A percentile compares a stretch with the other conserved stretches of the same genome.
These are phyloP conservation scores for Neostapfia colusana DNA, from an alignment of 176 grass and related monocot genomes.

Conservation along the genomic window DNA sequence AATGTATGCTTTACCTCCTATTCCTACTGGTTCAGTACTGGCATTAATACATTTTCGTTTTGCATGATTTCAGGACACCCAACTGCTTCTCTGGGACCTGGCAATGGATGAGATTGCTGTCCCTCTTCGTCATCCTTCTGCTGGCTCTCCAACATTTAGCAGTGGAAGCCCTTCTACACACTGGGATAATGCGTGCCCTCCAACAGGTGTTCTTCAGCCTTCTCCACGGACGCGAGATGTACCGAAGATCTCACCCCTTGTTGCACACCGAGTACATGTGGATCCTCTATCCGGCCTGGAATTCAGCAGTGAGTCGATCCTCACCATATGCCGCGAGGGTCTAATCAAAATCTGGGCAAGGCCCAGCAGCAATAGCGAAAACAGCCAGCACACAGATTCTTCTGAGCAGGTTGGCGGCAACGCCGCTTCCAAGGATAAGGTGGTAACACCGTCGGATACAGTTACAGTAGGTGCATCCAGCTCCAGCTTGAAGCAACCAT, in stretches of 20 bases:
- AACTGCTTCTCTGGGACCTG: slow-evolving; percentile 91
- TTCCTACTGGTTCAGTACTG: not conserved
- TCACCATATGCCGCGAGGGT: slow-evolving; percentile 80
- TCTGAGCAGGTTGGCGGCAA: slow-evolving; percentile 47
- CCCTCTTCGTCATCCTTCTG: slow-evolving; percentile 60
- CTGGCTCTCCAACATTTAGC: slow-evolving; percentile 74
- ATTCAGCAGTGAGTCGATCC: slow-evolving; percentile 74
- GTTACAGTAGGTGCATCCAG: slow-evolving; percentile 56
- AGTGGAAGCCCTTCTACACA: slow-evolving; percentile 71
- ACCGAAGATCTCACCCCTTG: slow-evolving; percentile 78
- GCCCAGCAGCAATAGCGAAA: slow-evolving; percentile 50
- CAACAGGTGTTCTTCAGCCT: slow-evolving; percentile 72
- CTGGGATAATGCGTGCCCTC: slow-evolving; percentile 67
- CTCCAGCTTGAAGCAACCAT: slow-evolving; percentile 75
- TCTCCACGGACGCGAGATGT: slow-evolving; percentile 86
- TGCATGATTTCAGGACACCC: slow-evolving; percentile 62
- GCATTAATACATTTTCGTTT: slow-evolving; percentile 12
- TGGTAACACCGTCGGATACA: slow-evolving; percentile 47
- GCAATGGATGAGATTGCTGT: slow-evolving; percentile 79
- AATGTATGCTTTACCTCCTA: slow-evolving; percentile 16
- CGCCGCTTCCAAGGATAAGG: slow-evolving; percentile 58
- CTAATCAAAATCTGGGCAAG: slow-evolving; percentile 79
- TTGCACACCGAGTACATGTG: slow-evolving; percentile 67
- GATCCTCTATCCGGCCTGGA: slow-evolving; percentile 75
- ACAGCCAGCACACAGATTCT: slow-evolving; percentile 51